Percentiles rank a stretch among this genome's conserved stretches.
Conservation (phyloP, 306 rosid genomes). For the Rubus idaeus region DNA sequence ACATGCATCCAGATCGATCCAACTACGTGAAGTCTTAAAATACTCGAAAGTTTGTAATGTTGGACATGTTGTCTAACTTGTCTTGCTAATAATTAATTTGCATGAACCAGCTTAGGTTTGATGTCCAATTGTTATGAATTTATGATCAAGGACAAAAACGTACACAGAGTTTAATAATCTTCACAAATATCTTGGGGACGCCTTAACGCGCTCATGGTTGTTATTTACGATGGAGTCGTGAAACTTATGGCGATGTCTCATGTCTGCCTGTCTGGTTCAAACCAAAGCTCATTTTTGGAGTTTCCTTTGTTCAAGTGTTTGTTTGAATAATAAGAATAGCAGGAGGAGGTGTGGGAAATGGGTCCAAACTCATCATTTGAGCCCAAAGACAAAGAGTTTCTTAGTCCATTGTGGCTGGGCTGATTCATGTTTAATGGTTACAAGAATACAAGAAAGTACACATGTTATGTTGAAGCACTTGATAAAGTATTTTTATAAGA, state of each 20-base stretch:
- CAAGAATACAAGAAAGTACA: too few species aligned
- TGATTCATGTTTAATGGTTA: background rate
- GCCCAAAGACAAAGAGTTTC: background rate
- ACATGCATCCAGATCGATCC: background rate
- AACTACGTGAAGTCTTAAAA: background rate
- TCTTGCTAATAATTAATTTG: background rate
- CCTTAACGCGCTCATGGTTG: background rate
- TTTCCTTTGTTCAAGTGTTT: background rate
- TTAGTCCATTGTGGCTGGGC: background rate
- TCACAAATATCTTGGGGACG: background rate
- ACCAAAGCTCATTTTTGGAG: background rate
- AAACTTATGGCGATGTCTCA: background rate
- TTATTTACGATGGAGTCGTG: background rate
- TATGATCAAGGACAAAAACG: background rate
- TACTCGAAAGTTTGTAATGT: background rate
- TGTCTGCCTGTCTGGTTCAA: background rate
- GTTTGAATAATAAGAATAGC: background rate
- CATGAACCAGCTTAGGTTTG: background rate
- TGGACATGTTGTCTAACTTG: background rate
- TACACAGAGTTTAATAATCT: background rate
- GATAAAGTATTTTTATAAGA: background rate
- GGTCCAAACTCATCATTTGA: background rate
- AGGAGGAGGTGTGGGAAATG: background rate
- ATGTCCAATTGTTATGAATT: background rate
- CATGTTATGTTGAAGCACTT: background rate